Evolutionary conservation across 2,329 filamentous ascomycete genomes (phyloP).

Genomic region (Aspergillus amoenus): DNA sequence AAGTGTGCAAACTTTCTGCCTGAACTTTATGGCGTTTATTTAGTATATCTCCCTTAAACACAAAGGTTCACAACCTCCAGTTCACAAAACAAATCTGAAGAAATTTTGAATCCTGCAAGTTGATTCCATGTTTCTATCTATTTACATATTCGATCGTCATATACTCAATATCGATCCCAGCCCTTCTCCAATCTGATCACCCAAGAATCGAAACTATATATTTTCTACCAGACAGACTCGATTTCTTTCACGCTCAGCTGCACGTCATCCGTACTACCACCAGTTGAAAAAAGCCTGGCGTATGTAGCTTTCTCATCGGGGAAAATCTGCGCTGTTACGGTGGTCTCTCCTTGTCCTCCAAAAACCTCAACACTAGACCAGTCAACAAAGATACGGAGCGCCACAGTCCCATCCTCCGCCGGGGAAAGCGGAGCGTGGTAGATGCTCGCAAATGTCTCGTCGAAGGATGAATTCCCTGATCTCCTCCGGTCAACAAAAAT

Average conservation of each 20-base stretch:
- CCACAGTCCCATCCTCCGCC: conserved; percentile 17
- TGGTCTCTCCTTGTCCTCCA: conserved; percentile 25
- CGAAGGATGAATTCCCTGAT: conserved; percentile 24
- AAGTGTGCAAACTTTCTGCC: conserved; percentile 11
- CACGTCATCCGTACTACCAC: not conserved
- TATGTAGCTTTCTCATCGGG: conserved; percentile 17
- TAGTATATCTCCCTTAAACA: not conserved
- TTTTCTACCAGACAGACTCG: not conserved
- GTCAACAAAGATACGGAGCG: conserved; percentile 26
- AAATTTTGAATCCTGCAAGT: too few species aligned
- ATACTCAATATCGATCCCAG: too few species aligned
- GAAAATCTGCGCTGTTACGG: conserved; percentile 31
- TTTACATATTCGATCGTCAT: too few species aligned
- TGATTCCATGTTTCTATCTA: too few species aligned
- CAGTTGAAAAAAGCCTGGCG: conserved; percentile 1
- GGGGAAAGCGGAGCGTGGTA: conserved; percentile 22
- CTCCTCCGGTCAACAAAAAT: conserved; percentile 26
- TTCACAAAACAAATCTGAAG: too few species aligned
- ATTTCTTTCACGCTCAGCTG: not conserved
- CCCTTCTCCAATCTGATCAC: too few species aligned
- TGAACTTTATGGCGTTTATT: not conserved
- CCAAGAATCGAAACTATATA: too few species aligned
- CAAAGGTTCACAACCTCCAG: too few species aligned
- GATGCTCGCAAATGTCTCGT: conserved; percentile 22
- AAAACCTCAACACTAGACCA: conserved; percentile 32